Conservation (phyloP, 441 rosid genomes). For the Eruca vesicaria region DNA sequence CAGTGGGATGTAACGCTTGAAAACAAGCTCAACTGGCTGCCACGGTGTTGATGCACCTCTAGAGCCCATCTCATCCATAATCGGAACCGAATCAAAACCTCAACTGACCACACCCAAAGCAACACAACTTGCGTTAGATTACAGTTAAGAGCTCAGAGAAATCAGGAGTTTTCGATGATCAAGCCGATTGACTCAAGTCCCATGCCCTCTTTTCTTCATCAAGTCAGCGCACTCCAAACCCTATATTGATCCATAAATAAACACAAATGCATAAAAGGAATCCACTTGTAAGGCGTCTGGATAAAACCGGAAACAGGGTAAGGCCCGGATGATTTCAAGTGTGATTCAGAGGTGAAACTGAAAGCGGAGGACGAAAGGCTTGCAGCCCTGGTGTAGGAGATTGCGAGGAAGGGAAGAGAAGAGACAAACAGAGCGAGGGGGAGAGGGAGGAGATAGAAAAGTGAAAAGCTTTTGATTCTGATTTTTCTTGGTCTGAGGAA, state of each 20-base stretch:
- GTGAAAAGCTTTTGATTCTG: conserved; percentile 9
- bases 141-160: conserved; percentile 25
- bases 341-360: conserved; percentile 9
- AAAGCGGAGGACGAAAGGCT: conserved; percentile 15
- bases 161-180: conserved; percentile 28
- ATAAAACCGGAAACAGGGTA: background rate
- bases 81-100: conserved; percentile 29
- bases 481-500: conserved; percentile 15
- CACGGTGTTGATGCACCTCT: conserved; percentile 45
- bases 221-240: conserved; percentile 30
- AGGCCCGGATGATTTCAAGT: background rate
- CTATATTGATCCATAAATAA: conserved; percentile 27
- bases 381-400: background rate
- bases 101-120: conserved; percentile 42
- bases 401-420: background rate
- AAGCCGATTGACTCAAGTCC: conserved; percentile 80
- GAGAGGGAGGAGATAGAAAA: background rate
- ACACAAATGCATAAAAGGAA: conserved; percentile 1
- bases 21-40: conserved; percentile 78
- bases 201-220: conserved; percentile 51
- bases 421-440: background rate
- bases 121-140: conserved; percentile 3
- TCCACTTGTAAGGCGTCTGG: background rate
- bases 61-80: conserved; percentile 54
- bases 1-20: conserved; percentile 41